A percentile compares a stretch with the other conserved stretches of the same genome.
phyloP scores from a whole-genome alignment of 2,329 filamentous ascomycete genomes.

The Chrysosphaeria jannelii region DNA sequence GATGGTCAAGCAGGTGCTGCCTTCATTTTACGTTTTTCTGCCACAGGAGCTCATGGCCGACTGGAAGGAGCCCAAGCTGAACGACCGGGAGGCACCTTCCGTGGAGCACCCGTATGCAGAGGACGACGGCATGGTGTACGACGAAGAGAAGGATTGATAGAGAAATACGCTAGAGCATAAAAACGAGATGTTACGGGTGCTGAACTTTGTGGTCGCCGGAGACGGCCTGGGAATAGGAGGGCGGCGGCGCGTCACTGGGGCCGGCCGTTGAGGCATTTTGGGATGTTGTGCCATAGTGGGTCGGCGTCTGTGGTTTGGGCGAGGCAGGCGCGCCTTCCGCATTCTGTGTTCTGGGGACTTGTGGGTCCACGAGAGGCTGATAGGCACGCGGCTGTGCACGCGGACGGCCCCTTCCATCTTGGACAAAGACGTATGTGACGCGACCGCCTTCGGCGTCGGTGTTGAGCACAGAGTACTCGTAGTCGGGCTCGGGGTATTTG shows the following conservation, averaged over 20 bases:
- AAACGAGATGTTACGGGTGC: constrained; percentile 9
- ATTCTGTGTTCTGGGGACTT: constrained; percentile 8
- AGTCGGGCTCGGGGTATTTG: constrained; percentile 48
- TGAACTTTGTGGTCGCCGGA: constrained; percentile 82
- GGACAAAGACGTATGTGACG: constrained; percentile 55
- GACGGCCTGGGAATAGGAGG: constrained; percentile 72
- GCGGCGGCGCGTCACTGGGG: constrained; percentile 26
- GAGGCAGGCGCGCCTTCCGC: neutral
- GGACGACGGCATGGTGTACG: constrained; percentile 5
- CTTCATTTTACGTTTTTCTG: constrained; percentile 32
- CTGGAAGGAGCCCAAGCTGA: constrained; percentile 25
- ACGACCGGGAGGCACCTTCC: constrained; percentile 16
- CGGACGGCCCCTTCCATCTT: constrained; percentile 6
- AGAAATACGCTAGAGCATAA: neutral
- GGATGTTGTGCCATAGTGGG: constrained; percentile 17
- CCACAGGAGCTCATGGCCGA: constrained; percentile 37
- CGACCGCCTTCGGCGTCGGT: constrained; percentile 22
- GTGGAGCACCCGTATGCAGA: constrained; percentile 10
- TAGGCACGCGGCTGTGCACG: constrained; percentile 1
- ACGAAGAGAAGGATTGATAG: constrained; percentile 3
- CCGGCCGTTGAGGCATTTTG: constrained; percentile 10
- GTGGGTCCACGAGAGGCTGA: neutral
- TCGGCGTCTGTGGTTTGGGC: constrained; percentile 3
- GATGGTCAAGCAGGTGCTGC: constrained; percentile 19
- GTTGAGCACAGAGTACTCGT: constrained; percentile 34